A percentile compares a stretch with the other conserved stretches of the same genome.
Conservation (phyloP, 179 eudicot genomes). For the Silene vulgaris region DNA sequence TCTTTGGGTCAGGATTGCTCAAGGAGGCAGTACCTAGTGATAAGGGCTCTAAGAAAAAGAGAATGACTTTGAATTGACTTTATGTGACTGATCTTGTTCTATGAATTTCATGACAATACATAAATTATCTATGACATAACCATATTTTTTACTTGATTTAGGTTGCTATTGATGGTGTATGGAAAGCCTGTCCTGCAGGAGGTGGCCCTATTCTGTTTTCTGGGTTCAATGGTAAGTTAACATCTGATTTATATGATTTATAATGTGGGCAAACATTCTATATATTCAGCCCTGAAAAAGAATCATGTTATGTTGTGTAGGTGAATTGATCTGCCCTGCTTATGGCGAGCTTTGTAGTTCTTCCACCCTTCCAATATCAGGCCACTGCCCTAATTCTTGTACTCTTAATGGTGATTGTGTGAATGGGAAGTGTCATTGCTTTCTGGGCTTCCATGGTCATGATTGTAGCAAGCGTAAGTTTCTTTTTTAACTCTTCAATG, state of each 20-base stretch:
- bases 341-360: constrained; percentile 75
- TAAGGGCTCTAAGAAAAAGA: not conserved
- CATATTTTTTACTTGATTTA: constrained; percentile 21
- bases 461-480: constrained; percentile 83
- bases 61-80: not conserved
- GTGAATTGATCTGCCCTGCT: constrained; percentile 81
- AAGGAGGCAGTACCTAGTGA: not conserved
- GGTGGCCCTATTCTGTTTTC: constrained; percentile 85
- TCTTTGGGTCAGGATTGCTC: not conserved
- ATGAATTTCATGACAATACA: not conserved
- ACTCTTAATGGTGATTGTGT: constrained; percentile 84
- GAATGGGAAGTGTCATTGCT: constrained; percentile 74
- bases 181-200: constrained; percentile 79
- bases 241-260: not conserved
- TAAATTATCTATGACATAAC: not conserved
- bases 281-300: constrained; percentile 1
- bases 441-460: constrained; percentile 72
- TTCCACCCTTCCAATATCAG: constrained; percentile 36
- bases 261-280: not conserved
- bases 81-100: not conserved
- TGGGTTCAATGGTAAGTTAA: constrained; percentile 73
- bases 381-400: constrained; percentile 77
- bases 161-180: constrained; percentile 86
- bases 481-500: constrained; percentile 1
- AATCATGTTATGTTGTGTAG: constrained; percentile 31